phyloP scores from a whole-genome alignment of 2,329 filamentous ascomycete species.

The Pyricularia grisea region DNA sequence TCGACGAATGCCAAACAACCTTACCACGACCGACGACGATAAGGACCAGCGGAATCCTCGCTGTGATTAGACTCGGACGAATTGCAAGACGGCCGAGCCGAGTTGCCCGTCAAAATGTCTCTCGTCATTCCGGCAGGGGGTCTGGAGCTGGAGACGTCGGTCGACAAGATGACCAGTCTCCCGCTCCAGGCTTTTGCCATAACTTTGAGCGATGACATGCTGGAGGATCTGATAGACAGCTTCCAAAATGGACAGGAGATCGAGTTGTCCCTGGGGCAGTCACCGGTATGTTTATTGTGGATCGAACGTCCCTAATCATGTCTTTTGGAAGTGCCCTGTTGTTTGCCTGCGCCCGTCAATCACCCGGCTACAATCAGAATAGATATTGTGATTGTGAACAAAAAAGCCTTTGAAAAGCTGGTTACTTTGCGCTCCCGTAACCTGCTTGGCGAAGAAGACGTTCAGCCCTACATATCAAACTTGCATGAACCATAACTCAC shows the following conservation, averaged over 20 bases:
- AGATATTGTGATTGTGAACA: background rate
- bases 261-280: slow-evolving; percentile 46
- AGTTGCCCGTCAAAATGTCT: slow-evolving; percentile 16
- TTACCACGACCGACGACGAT: background rate
- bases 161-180: slow-evolving; percentile 31
- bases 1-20: background rate
- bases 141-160: slow-evolving; percentile 44
- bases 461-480: background rate
- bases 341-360: background rate
- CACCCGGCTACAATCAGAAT: background rate
- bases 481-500: background rate
- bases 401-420: background rate
- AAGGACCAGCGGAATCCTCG: background rate
- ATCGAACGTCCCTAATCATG: slow-evolving; percentile 5
- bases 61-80: background rate
- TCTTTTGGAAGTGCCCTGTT: background rate
- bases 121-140: slow-evolving; percentile 49
- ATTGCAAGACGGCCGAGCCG: background rate
- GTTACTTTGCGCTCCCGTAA: background rate
- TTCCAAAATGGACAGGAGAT: slow-evolving; percentile 47
- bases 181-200: slow-evolving; percentile 49
- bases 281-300: slow-evolving; percentile 42
- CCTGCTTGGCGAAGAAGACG: background rate
- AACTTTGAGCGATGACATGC: slow-evolving; percentile 44
- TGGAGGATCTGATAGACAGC: slow-evolving; percentile 54